Evolutionary conservation across 768 basidiomycete genomes (phyloP).

Genomic region (Pleurotus sapidus): DNA sequence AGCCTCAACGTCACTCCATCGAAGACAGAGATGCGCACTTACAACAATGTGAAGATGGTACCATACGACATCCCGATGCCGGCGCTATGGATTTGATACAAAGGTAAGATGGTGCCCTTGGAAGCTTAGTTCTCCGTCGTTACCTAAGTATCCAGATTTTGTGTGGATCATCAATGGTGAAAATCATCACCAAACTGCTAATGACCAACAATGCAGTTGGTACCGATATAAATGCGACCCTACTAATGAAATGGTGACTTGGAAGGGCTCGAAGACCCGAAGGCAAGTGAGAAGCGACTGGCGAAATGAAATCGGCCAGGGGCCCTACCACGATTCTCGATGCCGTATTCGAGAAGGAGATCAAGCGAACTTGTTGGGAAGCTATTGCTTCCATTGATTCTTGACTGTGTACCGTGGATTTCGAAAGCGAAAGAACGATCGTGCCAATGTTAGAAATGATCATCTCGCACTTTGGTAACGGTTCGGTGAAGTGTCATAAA

Average conservation of each 20-base stretch:
- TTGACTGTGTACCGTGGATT: conserved; percentile 7
- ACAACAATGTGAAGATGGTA: conserved; percentile 68
- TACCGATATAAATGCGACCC: conserved; percentile 55
- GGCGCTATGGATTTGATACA: conserved; percentile 34
- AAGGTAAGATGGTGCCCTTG: not conserved
- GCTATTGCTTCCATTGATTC: conserved; percentile 34
- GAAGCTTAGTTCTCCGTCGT: conserved; percentile 6
- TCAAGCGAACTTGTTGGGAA: conserved; percentile 63
- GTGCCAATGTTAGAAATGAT: conserved; percentile 81
- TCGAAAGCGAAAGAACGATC: conserved; percentile 60
- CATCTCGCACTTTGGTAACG: conserved; percentile 62
- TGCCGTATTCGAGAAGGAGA: conserved; percentile 70
- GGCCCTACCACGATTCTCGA: conserved; percentile 68
- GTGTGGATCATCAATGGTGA: conserved; percentile 43
- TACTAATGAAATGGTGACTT: conserved; percentile 56
- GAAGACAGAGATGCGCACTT: conserved; percentile 18
- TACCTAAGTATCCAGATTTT: conserved; percentile 74
- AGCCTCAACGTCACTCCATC: not conserved
- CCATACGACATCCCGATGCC: conserved; percentile 73
- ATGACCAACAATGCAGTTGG: conserved; percentile 45
- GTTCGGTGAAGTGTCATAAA: not conserved
- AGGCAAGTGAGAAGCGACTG: conserved; percentile 45
- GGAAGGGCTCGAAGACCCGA: conserved; percentile 30
- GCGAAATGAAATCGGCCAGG: conserved; percentile 71
- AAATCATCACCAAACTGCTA: conserved; percentile 55